A percentile compares a stretch with the other conserved stretches of the same genome.
These are phyloP conservation scores for Solanum lignicaule DNA, from an alignment of 257 asterid species.

Conservation along the genomic window DNA sequence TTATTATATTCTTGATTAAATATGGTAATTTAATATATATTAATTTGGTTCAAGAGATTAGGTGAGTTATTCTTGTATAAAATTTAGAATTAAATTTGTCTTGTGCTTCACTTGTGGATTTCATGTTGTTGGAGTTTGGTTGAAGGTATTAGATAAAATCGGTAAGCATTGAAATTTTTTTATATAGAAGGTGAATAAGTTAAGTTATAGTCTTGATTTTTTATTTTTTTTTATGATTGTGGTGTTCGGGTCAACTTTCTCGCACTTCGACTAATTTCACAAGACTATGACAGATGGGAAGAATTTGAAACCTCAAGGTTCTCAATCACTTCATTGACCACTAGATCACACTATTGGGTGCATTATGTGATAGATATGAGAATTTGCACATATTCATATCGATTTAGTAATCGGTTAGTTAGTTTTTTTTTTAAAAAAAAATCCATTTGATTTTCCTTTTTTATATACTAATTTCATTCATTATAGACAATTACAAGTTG, in stretches of 20 bases:
- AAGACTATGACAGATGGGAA: fast-evolving
- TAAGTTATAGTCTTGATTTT: not conserved
- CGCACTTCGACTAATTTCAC: fast-evolving
- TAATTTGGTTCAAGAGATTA: not conserved
- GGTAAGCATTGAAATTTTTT: fast-evolving
- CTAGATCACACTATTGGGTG: too few species aligned
- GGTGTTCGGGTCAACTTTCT: too few species aligned
- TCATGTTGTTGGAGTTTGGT: not conserved
- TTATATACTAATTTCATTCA: not conserved
- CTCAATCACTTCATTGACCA: too few species aligned
- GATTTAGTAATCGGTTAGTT: not conserved
- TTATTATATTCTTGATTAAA: not conserved
- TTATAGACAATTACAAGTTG: not conserved
- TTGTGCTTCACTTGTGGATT: not conserved
- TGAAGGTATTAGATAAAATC: not conserved
- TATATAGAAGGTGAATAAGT: not conserved
- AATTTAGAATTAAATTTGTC: not conserved
- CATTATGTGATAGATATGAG: not conserved
- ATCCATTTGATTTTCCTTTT: not conserved
- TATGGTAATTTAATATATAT: not conserved
- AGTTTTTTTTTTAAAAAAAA: too few species aligned
- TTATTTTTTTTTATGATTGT: too few species aligned
- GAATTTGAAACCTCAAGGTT: too few species aligned
- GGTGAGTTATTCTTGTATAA: not conserved
- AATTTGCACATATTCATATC: not conserved